Evolutionary conservation across 176 grass and related monocot genomes (phyloP).

Genomic region (Raddia distichophylla): DNA sequence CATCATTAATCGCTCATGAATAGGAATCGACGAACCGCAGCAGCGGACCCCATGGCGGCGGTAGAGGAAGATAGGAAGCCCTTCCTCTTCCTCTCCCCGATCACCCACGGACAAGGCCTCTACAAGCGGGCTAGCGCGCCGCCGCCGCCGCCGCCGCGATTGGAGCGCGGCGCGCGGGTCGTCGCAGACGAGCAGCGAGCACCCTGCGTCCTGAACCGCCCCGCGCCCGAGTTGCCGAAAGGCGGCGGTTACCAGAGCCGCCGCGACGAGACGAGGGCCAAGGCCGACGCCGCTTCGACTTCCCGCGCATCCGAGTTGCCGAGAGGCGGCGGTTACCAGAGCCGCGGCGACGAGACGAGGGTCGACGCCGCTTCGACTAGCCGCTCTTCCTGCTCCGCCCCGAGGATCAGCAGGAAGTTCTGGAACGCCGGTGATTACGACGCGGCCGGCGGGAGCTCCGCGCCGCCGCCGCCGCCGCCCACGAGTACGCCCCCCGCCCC

Average conservation of each 20-base stretch:
- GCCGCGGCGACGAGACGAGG: not conserved
- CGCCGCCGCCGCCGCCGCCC: conserved; percentile 32
- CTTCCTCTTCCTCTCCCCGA: conserved; percentile 50
- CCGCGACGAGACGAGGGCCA: not conserved
- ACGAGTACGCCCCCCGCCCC: conserved; percentile 23
- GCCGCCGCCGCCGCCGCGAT: not conserved
- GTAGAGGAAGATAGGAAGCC: conserved; percentile 39
- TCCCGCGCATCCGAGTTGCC: not conserved
- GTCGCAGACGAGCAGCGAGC: not conserved
- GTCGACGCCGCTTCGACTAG: not conserved
- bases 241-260: not conserved
- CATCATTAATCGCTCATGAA: conserved; percentile 10
- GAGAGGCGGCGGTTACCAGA: not conserved
- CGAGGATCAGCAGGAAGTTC: conserved; percentile 48
- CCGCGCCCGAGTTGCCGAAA: conserved; percentile 4
- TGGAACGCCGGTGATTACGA: conserved; percentile 71
- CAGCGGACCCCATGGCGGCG: conserved; percentile 13
- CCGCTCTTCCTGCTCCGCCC: not conserved
- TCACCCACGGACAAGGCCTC: conserved; percentile 15
- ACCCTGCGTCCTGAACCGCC: conserved; percentile 35
- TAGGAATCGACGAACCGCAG: conserved; percentile 8
- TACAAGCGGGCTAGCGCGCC: not conserved
- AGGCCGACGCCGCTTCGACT: not conserved
- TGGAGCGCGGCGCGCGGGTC: not conserved
- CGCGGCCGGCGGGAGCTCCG: not conserved